Conservation (phyloP, 768 basidiomycete species). For the Suillus spraguei region DNA sequence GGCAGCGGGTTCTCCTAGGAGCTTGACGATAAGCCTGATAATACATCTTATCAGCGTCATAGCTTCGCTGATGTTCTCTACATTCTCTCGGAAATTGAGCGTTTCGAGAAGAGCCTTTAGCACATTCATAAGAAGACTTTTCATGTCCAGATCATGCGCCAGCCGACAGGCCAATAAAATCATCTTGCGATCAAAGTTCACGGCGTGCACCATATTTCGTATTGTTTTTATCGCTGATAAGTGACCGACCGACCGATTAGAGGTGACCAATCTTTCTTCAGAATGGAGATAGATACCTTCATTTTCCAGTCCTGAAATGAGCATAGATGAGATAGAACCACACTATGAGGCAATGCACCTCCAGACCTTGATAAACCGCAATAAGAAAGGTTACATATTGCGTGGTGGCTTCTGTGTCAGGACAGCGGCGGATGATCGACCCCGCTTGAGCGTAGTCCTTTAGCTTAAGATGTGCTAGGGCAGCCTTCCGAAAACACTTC, state of each 20-base stretch:
- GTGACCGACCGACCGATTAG: conserved; percentile 19
- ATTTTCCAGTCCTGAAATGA: conserved; percentile 67
- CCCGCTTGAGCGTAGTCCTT: conserved; percentile 73
- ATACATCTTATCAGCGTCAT: conserved; percentile 83
- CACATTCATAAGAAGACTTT: conserved; percentile 67
- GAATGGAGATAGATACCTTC: conserved; percentile 56
- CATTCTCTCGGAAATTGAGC: conserved; percentile 57
- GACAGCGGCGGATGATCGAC: conserved; percentile 71
- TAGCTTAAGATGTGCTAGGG: conserved; percentile 79
- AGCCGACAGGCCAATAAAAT: conserved; percentile 80
- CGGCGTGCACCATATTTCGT: conserved; percentile 66
- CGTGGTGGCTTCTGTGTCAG: conserved; percentile 73
- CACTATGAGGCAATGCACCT: conserved; percentile 6
- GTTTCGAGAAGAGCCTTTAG: conserved; percentile 73
- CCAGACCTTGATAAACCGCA: conserved; percentile 78
- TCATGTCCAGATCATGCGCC: conserved; percentile 80
- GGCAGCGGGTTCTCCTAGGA: conserved; percentile 66
- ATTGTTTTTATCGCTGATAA: conserved; percentile 65
- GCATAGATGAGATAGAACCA: conserved; percentile 14
- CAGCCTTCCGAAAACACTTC: conserved; percentile 84
- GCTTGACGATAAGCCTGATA: conserved; percentile 70
- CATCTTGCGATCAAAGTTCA: conserved; percentile 87
- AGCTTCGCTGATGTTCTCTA: conserved; percentile 67
- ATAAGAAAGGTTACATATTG: conserved; percentile 77
- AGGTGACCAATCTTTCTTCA: not conserved